Percentiles rank a stretch among this genome's conserved stretches.
Conservation (phyloP, 495 filamentous ascomycete species). For the Penicillium herquei region DNA sequence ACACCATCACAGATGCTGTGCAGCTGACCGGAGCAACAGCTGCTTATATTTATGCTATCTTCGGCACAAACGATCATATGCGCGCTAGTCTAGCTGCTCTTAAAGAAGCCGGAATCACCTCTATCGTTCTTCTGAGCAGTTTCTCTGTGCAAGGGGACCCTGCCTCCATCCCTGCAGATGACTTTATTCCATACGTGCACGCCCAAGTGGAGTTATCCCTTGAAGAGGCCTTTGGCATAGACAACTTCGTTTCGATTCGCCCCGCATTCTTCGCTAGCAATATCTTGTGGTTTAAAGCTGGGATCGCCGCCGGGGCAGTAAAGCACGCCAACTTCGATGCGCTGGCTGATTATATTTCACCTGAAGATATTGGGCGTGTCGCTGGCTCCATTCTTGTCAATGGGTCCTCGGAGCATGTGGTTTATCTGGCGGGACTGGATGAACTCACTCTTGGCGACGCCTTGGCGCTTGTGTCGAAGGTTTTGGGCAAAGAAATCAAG, state of each 20-base stretch:
- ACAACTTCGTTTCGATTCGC: slow-evolving; percentile 11
- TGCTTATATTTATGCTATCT: slow-evolving; percentile 14
- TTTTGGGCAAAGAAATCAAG: slow-evolving; percentile 10
- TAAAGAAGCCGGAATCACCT: slow-evolving; percentile 15
- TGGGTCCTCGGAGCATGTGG: slow-evolving; percentile 6
- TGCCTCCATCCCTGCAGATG: background rate
- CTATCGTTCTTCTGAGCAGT: slow-evolving; percentile 20
- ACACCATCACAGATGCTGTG: slow-evolving; percentile 8
- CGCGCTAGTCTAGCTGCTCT: slow-evolving; percentile 5
- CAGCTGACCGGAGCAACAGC: slow-evolving; percentile 8
- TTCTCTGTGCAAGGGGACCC: slow-evolving; percentile 7
- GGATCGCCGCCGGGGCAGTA: slow-evolving; percentile 9
- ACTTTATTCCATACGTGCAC: slow-evolving; percentile 12
- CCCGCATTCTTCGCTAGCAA: slow-evolving; percentile 18
- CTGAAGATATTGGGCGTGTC: slow-evolving; percentile 14
- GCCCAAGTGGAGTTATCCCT: slow-evolving; percentile 17
- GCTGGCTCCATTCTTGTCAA: slow-evolving; percentile 7
- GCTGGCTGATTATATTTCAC: slow-evolving; percentile 16
- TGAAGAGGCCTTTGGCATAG: slow-evolving; percentile 16
- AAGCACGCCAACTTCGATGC: slow-evolving; percentile 2
- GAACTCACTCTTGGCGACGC: slow-evolving; percentile 8
- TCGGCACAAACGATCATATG: slow-evolving; percentile 10
- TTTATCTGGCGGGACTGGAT: slow-evolving; percentile 10
- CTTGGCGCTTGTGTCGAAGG: background rate
- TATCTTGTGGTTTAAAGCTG: slow-evolving; percentile 3